Evolutionary conservation across 129 eudicot species (phyloP), one percentile per base, ranked within the genome.

Genomic region (Lactuca sativa): DNA sequence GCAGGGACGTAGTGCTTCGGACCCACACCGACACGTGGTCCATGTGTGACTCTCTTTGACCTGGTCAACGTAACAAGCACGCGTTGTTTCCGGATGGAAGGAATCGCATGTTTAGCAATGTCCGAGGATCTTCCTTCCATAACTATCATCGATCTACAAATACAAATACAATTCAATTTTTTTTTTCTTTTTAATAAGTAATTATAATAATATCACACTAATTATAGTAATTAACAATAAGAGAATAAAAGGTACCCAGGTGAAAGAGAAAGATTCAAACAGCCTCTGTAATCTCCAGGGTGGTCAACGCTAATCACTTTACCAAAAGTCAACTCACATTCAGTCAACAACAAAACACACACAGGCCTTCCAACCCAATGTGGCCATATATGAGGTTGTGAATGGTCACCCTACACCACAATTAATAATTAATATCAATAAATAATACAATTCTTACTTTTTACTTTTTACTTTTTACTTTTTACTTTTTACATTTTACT

Each of bases 91-190:
- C 76, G 63, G 31, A 74, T 56, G 17, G 90, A 75, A 9, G 90
- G 90, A 32, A 90, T 70, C 5, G 96, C 95, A 36, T 86, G 88
- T 38, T 62, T 82, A 69, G 95, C 73, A 56, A 76, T 56, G 78
- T 90, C 90, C 4, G 95, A 48, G 0, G 90, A 90, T 73, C 66
- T 82, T 69, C 96, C 96, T 80, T 90, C 86, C 88, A 86, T 82
- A 53, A 84, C 80, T 64, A 90, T 85, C 80, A 84, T 66, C 14
- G 95, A 90, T 76, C 95, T 84, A 68, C 81, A 77, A 56, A 16
- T 58, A 18, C 21, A 18, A 18, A 18, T 70, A 57, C n/a, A 66
- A 43, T 40, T 48, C 10, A 7, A 64, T 2, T 41, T 32, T 38
- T 37, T 37, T 30, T 48, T 0, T 38, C 1, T 48, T 49, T 56